These are phyloP conservation scores for Xylaria sp. DNA, from an alignment of 2,329 filamentous ascomycete species.

Conservation along the genomic window DNA sequence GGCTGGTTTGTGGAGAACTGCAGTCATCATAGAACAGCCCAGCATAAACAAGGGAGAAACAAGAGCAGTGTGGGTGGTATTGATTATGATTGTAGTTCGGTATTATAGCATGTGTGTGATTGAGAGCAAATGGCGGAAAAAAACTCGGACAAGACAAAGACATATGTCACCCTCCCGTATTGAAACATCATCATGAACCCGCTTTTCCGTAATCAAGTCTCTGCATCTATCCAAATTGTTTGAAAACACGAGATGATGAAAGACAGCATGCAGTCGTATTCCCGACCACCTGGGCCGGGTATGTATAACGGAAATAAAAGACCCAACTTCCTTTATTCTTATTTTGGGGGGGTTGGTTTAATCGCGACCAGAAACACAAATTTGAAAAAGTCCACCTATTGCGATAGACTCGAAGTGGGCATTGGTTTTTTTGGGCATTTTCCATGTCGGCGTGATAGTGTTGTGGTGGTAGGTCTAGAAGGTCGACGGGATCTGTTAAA, in stretches of 20 bases:
- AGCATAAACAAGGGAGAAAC: background rate
- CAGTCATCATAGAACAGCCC: background rate
- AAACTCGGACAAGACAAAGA: no score
- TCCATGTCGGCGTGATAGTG: background rate
- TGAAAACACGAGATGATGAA: no score
- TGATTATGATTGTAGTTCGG: background rate
- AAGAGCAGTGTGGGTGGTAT: background rate
- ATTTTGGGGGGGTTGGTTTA: background rate
- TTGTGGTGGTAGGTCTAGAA: background rate
- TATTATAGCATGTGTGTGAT: background rate
- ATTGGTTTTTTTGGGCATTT: background rate
- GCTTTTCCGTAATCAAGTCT: no score
- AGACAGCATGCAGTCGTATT: background rate
- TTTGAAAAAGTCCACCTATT: background rate
- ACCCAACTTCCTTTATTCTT: no score
- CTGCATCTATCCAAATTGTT: no score
- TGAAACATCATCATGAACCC: no score
- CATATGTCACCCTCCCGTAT: no score
- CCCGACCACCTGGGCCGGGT: background rate
- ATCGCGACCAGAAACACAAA: background rate
- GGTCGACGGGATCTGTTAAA: background rate
- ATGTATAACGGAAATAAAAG: background rate
- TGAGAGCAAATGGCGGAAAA: no score
- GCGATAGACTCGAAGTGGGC: background rate
- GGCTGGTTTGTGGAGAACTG: constrained; percentile 20